Evolutionary conservation across 1,139 yeast genomes (phyloP), one percentile per base, ranked within the genome.

Genomic region (Taphrina deformans): DNA sequence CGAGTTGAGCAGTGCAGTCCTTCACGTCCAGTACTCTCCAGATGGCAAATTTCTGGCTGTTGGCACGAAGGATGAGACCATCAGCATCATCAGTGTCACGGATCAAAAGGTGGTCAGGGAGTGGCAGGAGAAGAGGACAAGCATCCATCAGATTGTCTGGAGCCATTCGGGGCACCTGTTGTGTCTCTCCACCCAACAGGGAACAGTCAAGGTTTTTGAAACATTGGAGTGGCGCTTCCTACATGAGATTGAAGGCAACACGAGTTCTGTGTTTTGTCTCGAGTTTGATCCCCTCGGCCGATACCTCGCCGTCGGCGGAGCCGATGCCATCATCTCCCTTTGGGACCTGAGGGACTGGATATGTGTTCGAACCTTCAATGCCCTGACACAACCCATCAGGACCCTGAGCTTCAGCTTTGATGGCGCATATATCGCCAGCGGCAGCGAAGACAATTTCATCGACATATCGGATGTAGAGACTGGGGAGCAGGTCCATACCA

Each of bases 281-380:
- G 77, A 77, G 9, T 76, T 85, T 64, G 91, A 86, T 70, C 87
- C 89, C 1, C 72, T 79, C 64, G 93, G 89, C 0, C 72, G 76
- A 24, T 82, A 75, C 69, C 70, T 87, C 12, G 82, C 83, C 1
- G 82, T 82, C 2, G 93, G 90, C 0, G 80, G 88, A n/a, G 81
- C 82, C 62, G 93, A 88, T 71, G 93, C 93, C 5, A 80, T 85
- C 33, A 81, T 87, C n/a, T 80, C 86, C 26, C 63, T 85, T 12
- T 88, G 91, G 89, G 78, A 79, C 51, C 73, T 83, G 6, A 68
- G 74, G 1, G 78, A 80, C 21, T 76, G 86, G 76, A 75, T 80
- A 29, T 80, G 84, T 63, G 70, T 74, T 23, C 73, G 74, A 41
- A 81, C 83, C 0, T 75, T 85, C 16, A 74, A 80, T 33, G 78